Conservation (phyloP, 768 basidiomycete genomes). For the Russula virescens region DNA sequence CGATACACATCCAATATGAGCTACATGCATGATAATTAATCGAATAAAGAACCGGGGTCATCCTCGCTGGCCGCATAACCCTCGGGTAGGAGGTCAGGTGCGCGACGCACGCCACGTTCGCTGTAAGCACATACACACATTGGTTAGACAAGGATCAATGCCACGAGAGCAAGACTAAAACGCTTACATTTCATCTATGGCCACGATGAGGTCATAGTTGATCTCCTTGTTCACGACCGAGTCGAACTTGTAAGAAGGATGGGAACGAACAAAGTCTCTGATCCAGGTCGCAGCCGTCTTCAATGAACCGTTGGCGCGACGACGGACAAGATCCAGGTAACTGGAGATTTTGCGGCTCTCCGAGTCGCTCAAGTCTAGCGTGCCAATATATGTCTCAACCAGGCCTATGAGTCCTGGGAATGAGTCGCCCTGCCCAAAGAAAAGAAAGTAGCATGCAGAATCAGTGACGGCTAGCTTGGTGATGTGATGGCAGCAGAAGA, state of each 20-base stretch:
- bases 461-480: not conserved
- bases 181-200: slow-evolving; percentile 87
- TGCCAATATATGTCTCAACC: slow-evolving; percentile 79
- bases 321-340: slow-evolving; percentile 76
- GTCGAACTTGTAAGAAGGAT: slow-evolving; percentile 88
- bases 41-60: not conserved
- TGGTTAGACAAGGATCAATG: not conserved
- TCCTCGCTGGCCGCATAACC: slow-evolving; percentile 21
- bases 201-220: slow-evolving; percentile 88
- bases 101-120: slow-evolving; percentile 27
- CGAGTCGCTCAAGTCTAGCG: slow-evolving; percentile 65
- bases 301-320: slow-evolving; percentile 74
- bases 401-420: slow-evolving; percentile 82
- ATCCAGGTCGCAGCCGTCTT: slow-evolving; percentile 92
- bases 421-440: slow-evolving; percentile 39
- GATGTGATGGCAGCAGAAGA: too few species aligned
- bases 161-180: not conserved
- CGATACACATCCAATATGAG: not conserved
- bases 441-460: not conserved
- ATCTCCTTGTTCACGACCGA: slow-evolving; percentile 89
- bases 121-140: slow-evolving; percentile 1
- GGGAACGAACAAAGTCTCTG: slow-evolving; percentile 81
- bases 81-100: slow-evolving; percentile 26
- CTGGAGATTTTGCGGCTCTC: slow-evolving; percentile 58
- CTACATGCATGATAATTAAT: not conserved